Conservation (phyloP, 2,329 filamentous ascomycete genomes). For the Samsoniella hepiali region DNA sequence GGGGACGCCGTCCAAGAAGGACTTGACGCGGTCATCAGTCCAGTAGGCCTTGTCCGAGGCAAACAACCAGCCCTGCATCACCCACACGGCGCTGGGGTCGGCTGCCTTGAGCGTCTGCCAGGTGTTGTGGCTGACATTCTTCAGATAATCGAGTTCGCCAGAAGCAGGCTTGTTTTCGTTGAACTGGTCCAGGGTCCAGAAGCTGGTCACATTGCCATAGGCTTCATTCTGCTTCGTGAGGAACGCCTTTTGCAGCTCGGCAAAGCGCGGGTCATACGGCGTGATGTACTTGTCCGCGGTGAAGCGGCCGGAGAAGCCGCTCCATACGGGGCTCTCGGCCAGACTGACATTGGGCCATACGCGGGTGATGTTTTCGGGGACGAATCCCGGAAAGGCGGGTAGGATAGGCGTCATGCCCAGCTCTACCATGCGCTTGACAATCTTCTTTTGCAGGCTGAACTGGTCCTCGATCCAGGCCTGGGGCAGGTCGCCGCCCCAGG, state of each 20-base stretch:
- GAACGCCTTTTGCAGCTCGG: slow-evolving; percentile 43
- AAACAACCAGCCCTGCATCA: slow-evolving; percentile 50
- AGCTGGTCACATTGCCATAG: slow-evolving; percentile 46
- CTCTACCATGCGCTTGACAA: slow-evolving; percentile 47
- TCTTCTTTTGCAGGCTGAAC: slow-evolving; percentile 46
- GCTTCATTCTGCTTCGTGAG: slow-evolving; percentile 43
- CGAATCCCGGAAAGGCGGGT: slow-evolving; percentile 49
- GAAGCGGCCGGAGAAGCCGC: slow-evolving; percentile 38
- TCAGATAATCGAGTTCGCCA: slow-evolving; percentile 42
- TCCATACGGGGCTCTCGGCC: slow-evolving; percentile 43
- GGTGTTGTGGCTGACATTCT: slow-evolving; percentile 37
- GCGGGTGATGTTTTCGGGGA: slow-evolving; percentile 40
- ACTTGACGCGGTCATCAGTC: slow-evolving; percentile 40
- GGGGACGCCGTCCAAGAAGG: slow-evolving; percentile 43
- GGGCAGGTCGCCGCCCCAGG: slow-evolving; percentile 45
- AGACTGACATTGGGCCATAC: slow-evolving; percentile 42
- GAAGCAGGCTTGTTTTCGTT: slow-evolving; percentile 50
- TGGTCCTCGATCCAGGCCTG: slow-evolving; percentile 45
- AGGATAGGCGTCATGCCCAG: slow-evolving; percentile 51
- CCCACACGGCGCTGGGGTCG: slow-evolving; percentile 44
- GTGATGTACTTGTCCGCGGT: slow-evolving; percentile 47
- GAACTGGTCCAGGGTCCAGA: slow-evolving; percentile 52
- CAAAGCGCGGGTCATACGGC: slow-evolving; percentile 42
- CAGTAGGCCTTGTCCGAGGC: slow-evolving; percentile 39
- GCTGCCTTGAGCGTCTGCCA: slow-evolving; percentile 44